These are phyloP conservation scores for Saussurea involucrata DNA, from an alignment of 129 eudicot genomes.

Conservation along the genomic window DNA sequence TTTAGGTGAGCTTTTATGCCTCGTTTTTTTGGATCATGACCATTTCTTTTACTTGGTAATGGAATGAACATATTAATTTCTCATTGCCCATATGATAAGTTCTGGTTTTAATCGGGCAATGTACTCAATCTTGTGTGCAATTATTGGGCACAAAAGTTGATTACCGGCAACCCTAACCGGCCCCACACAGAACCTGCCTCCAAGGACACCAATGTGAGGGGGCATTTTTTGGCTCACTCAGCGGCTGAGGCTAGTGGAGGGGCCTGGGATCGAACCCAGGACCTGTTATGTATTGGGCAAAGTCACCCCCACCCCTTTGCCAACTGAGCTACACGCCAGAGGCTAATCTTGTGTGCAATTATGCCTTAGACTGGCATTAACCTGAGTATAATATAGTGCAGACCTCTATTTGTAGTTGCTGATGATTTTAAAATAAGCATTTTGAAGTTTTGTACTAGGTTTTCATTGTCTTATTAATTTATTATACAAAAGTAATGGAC, in stretches of 20 bases:
- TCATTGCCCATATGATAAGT: neutral
- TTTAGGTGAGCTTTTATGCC: conserved; percentile 58
- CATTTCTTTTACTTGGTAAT: neutral
- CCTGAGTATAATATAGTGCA: neutral
- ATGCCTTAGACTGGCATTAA: conserved; percentile 6
- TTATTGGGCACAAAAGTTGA: no score
- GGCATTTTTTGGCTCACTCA: no score
- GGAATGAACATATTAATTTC: neutral
- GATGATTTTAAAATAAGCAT: neutral
- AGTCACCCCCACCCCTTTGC: no score
- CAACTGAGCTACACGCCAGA: no score
- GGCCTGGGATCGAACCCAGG: no score
- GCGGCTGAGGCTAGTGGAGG: no score
- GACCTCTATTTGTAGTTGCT: neutral
- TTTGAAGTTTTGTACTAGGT: conserved; percentile 2
- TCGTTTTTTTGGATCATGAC: neutral
- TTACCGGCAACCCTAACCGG: no score
- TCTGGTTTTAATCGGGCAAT: neutral
- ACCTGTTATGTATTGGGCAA: no score
- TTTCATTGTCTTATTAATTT: neutral
- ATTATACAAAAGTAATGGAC: neutral
- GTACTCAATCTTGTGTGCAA: conserved; percentile 5
- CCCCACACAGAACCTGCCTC: no score
- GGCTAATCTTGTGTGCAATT: neutral
- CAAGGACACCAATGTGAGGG: no score